Conservation (phyloP, 441 rosid genomes). For the Pelargonium cotyledonis region DNA sequence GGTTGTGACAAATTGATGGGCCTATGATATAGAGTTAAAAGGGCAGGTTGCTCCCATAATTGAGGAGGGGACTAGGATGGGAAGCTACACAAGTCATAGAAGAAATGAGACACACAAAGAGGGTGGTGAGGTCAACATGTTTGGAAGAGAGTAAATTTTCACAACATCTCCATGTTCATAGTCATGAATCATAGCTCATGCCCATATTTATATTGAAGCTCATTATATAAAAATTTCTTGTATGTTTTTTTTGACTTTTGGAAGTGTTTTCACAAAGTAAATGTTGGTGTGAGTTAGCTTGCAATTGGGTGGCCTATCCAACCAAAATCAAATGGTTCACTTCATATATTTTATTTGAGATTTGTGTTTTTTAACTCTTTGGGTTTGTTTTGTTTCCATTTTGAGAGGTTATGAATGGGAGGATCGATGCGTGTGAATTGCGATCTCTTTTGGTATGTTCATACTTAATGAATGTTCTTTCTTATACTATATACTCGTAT, state of each 20-base stretch:
- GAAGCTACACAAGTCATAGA: too few relatives aligned
- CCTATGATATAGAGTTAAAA: too few relatives aligned
- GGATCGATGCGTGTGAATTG: not conserved
- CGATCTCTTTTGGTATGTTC: too few relatives aligned
- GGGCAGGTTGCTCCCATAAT: too few relatives aligned
- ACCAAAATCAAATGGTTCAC: conserved; percentile 2
- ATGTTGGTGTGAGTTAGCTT: not conserved
- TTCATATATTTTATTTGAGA: not conserved
- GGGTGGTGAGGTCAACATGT: not conserved
- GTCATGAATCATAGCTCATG: not conserved
- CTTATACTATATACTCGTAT: too few relatives aligned
- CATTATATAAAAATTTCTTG: not conserved
- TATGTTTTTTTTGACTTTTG: conserved; percentile 1
- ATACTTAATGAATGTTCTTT: too few relatives aligned
- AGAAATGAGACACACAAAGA: too few relatives aligned
- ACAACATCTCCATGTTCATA: not conserved
- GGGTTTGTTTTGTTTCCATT: not conserved
- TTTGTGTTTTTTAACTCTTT: not conserved
- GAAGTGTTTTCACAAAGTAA: not conserved
- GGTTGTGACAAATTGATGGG: too few relatives aligned
- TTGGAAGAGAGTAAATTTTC: not conserved
- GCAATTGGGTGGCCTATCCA: conserved; percentile 4
- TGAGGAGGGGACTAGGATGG: too few relatives aligned
- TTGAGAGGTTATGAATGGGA: not conserved
- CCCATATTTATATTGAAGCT: not conserved